Evolutionary conservation across 176 grass and related monocot species (phyloP), one percentile per base, ranked within the genome.

Genomic region (Elymus sibiricus): DNA sequence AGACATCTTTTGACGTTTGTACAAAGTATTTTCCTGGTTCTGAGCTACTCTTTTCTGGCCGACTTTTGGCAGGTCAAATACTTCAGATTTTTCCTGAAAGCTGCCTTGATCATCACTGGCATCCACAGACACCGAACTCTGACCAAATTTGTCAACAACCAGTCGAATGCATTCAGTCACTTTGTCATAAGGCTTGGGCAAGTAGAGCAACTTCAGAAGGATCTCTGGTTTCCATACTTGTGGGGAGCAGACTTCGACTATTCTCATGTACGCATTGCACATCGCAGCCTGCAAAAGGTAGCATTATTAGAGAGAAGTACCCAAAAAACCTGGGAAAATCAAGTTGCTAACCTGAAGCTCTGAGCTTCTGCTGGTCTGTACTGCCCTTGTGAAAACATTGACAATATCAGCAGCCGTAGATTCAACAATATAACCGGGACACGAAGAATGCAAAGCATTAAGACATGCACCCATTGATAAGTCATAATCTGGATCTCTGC

Each of bases 311-410:
- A 64, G 79, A 60, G 9, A 60, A 83, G 22, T 67, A 56, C 14
- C 26, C 21, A 70, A 39, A 58, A 31, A 80, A 80, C 5, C 37
- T 80, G 35, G 60, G 27, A n/a, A 87, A 61, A 22, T 80, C 17
- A 73, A 74, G 77, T 64, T 90, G 76, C 81, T 92, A 56, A 98
- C 96, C 96, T 98, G 86, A 91, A 98, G 93, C 82, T 98, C 90
- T 87, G 79, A 47, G 80, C 92, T 94, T 72, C 69, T 88, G 34
- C 90, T 92, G 75, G 59, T 91, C 40, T 90, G 71, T 68, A 95
- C 27, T 68, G 91, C 83, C 82, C 35, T 92, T 88, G 76, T 43
- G 26, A 98, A 88, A 88, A 84, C 88, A 91, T 87, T 80, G 51
- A 98, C 80, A 77, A 98, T 89, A 38, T 94, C 89, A 86, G 43